A percentile compares a stretch with the other conserved stretches of the same genome.
phyloP scores from a whole-genome alignment of 192 early-diverging fungal species.

The Podochytrium sp. region DNA sequence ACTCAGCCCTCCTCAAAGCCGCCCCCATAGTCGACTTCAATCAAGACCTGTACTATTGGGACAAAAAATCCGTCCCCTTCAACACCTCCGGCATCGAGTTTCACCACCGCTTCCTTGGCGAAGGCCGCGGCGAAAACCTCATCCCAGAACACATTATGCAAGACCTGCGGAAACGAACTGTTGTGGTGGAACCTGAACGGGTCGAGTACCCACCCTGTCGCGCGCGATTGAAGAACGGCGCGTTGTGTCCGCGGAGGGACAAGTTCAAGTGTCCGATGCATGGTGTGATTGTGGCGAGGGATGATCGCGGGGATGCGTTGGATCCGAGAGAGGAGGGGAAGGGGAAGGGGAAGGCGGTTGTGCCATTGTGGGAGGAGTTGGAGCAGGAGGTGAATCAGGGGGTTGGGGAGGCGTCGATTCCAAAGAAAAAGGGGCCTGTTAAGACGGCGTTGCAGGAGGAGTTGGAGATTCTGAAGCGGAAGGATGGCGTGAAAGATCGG shows the following conservation, averaged over 20 bases:
- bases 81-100: conserved; percentile 22
- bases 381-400: conserved; percentile 13
- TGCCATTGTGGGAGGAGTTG: conserved; percentile 22
- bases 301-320: conserved; percentile 16
- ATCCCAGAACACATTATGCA: conserved; percentile 15
- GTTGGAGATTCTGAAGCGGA: conserved; percentile 1
- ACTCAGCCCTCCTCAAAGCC: conserved; percentile 17
- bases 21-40: conserved; percentile 24
- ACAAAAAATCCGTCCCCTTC: conserved; percentile 25
- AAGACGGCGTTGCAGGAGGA: conserved; percentile 25
- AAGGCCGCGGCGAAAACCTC: conserved; percentile 21
- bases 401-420: background rate
- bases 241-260: conserved; percentile 23
- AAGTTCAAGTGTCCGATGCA: conserved; percentile 22
- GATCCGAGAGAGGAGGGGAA: background rate
- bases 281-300: conserved; percentile 25
- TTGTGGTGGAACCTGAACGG: conserved; percentile 4
- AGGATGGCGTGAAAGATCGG: background rate
- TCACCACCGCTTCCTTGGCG: conserved; percentile 25
- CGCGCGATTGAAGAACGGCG: conserved; percentile 19
- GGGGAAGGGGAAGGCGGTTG: background rate
- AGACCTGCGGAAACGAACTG: conserved; percentile 14
- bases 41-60: conserved; percentile 29
- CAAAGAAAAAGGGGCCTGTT: background rate
- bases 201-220: conserved; percentile 19